These are phyloP conservation scores for Cucurbita argyrosperma DNA, from an alignment of 306 rosid species.

Conservation along the genomic window DNA sequence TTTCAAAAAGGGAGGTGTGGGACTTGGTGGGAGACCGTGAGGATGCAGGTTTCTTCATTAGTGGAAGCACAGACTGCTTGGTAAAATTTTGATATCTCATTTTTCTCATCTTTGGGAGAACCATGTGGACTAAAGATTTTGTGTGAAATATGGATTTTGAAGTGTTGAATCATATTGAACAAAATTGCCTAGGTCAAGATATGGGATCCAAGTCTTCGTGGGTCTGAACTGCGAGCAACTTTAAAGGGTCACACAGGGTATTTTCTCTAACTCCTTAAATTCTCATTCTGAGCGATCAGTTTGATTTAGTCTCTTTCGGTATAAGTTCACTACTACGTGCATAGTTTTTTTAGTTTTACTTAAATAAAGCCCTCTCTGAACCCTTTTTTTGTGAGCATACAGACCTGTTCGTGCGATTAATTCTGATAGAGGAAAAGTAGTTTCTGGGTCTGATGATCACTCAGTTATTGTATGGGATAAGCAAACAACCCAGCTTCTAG, in stretches of 20 bases:
- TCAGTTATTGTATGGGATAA: conserved; percentile 92
- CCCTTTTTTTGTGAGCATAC: conserved; percentile 11
- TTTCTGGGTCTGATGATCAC: conserved; percentile 93
- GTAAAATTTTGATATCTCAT: conserved; percentile 32
- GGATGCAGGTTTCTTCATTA: conserved; percentile 95
- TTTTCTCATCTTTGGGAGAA: conserved; percentile 6
- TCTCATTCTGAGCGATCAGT: neutral
- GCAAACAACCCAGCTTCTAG: conserved; percentile 92
- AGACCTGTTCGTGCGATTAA: conserved; percentile 90
- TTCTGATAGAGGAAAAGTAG: conserved; percentile 88
- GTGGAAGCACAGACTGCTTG: conserved; percentile 92
- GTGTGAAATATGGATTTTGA: conserved; percentile 5
- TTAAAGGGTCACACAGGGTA: conserved; percentile 87
- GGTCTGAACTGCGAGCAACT: conserved; percentile 94
- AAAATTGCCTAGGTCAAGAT: conserved; percentile 64
- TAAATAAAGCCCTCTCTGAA: neutral
- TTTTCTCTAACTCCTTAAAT: neutral
- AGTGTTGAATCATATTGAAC: conserved; percentile 10
- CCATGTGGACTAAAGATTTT: conserved; percentile 3
- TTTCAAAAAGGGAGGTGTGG: conserved; percentile 96
- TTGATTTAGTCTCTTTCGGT: conserved; percentile 1
- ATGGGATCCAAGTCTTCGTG: conserved; percentile 98
- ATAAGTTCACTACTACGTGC: neutral
- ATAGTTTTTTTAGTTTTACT: neutral
- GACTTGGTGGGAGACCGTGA: conserved; percentile 99